A percentile compares a stretch with the other conserved stretches of the same genome.
Evolutionary conservation across 2,329 filamentous ascomycete genomes (phyloP).

Genomic region (Cladosporium cucumerinum): DNA sequence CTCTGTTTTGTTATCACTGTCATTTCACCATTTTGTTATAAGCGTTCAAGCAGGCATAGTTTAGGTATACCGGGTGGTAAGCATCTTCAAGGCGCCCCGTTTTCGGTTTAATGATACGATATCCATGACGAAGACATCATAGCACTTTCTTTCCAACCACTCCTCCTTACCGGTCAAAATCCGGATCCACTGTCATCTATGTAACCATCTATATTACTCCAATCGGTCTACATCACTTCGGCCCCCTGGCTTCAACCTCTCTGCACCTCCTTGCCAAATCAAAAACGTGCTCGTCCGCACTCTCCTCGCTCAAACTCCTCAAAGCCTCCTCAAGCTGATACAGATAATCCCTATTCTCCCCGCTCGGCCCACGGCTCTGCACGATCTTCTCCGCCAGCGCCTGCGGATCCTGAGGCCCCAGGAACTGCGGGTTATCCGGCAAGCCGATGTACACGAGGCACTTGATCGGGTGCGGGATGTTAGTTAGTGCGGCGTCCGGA

Average conservation of each 20-base stretch:
- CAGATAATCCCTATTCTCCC: constrained; percentile 86
- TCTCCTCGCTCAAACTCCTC: constrained; percentile 66
- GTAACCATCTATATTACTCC: neutral
- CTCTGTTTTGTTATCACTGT: neutral
- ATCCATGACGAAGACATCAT: constrained; percentile 7
- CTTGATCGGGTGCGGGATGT: constrained; percentile 39
- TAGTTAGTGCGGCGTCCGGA: constrained; percentile 15
- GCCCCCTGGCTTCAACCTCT: constrained; percentile 51
- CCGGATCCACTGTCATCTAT: neutral
- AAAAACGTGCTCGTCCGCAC: constrained; percentile 77
- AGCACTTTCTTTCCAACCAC: neutral
- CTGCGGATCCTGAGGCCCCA: constrained; percentile 77
- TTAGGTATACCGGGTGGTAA: neutral
- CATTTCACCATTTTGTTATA: constrained; percentile 7
- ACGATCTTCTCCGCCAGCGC: constrained; percentile 77
- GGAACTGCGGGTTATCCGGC: constrained; percentile 87
- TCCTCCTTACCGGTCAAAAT: neutral
- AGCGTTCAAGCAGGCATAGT: constrained; percentile 15
- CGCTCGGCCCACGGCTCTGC: constrained; percentile 74
- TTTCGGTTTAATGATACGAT: constrained; percentile 7
- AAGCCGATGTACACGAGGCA: constrained; percentile 91
- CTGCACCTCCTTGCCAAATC: constrained; percentile 74
- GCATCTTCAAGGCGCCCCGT: constrained; percentile 1
- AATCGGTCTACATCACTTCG: neutral
- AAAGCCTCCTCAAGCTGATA: constrained; percentile 75